Evolutionary conservation across 352 stramenopile species (phyloP).

Genomic region (Phytophthora brassicae): DNA sequence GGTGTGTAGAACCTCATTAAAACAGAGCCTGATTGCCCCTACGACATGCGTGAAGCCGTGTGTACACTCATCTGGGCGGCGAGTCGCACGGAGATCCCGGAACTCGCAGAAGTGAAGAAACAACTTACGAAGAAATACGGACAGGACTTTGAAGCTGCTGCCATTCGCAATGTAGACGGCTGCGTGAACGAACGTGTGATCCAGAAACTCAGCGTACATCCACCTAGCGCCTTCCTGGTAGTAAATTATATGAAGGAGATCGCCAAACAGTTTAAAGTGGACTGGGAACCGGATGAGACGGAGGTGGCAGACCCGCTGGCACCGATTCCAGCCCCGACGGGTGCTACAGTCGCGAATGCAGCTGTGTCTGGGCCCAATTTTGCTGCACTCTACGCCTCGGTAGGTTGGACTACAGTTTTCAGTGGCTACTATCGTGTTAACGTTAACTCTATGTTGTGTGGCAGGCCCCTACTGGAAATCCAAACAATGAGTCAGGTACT

Average conservation of each 20-base stretch:
- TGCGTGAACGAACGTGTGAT: conserved; percentile 93
- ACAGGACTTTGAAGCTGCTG: conserved; percentile 85
- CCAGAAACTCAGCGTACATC: conserved; percentile 92
- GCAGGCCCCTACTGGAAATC: conserved; percentile 57
- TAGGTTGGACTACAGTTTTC: conserved; percentile 24
- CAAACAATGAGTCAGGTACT: conserved; percentile 39
- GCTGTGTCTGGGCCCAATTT: conserved; percentile 85
- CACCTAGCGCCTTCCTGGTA: conserved; percentile 93
- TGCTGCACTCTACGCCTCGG: conserved; percentile 67
- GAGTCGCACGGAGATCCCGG: conserved; percentile 90
- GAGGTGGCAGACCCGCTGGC: conserved; percentile 77
- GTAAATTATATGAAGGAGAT: conserved; percentile 97
- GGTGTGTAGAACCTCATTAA: conserved; percentile 83
- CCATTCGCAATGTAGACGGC: conserved; percentile 84
- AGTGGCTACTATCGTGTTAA: neutral
- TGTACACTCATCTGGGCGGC: conserved; percentile 94
- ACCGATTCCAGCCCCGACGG: conserved; percentile 90
- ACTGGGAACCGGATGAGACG: conserved; percentile 89
- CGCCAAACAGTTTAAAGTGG: conserved; percentile 94
- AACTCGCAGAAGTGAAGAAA: conserved; percentile 91
- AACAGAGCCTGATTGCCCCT: conserved; percentile 89
- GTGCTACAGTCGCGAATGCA: conserved; percentile 76
- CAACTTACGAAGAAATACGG: conserved; percentile 89
- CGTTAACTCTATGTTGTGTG: neutral
- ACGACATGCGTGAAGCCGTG: conserved; percentile 92